Evolutionary conservation across 2,329 filamentous ascomycete species (phyloP), one percentile per base, ranked within the genome.

Genomic region (Paecilomyces sp.): DNA sequence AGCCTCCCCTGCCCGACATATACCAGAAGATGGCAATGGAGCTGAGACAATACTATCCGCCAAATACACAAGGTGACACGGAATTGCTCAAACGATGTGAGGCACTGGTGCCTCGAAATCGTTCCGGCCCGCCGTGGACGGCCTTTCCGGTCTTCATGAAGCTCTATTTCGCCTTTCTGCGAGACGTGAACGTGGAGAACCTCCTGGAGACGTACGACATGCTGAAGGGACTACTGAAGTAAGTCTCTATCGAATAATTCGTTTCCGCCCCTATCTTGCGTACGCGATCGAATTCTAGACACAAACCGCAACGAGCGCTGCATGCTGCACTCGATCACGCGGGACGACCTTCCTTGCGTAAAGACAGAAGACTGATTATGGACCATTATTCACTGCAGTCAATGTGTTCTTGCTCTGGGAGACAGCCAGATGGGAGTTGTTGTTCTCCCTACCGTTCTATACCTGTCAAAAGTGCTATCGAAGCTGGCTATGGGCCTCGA

Each of bases 401-500:
- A 92, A 67, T 94, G 89, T 66, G 89, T 91, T 28, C 89, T 89
- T 22, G 92, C 92, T 0, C 84, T 97, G 55, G 85, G 87, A 6
- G 88, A 96, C 68, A 86, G 88, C 1, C 87, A 86, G 12, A 87
- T 92, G 71, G 93, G 93, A 33, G 84, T 88, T 31, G 83, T 96
- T 67, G 85, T 97, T 67, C 84, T 97, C 50, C 88, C 91, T 51
- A 92, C 91, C 2, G 90, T 91, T 70, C 87, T 96, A 67, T 88
- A 89, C 31, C 84, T 96, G 57, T 93, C 90, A 33, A 86, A 89
- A 65, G 86, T 91, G 7, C 84, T 97, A 25, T 88, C 91, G 8
- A 87, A 88, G 64, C 83, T 97, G 59, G 92, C 92, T 28, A 91
- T 96, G 79, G 88, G 86, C 57, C 82, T 97, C 47, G 91, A 93